Percentiles rank a stretch among this genome's conserved stretches.
Conservation (phyloP, 768 basidiomycete species). For the Asterophora parasitica region DNA sequence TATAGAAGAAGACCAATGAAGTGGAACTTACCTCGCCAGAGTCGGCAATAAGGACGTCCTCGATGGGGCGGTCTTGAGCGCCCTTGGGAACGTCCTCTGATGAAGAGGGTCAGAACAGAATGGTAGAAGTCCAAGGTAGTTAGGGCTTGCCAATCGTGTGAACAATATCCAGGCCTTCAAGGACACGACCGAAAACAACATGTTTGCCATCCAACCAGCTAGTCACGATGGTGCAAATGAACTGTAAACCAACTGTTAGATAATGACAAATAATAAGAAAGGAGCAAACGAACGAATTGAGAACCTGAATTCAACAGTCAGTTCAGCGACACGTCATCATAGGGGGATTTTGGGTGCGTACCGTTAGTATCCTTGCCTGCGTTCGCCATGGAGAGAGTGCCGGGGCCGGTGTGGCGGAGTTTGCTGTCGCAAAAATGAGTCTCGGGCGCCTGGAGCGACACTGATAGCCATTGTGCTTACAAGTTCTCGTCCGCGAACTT, state of each 20-base stretch:
- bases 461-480: slow-evolving; percentile 43
- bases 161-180: slow-evolving; percentile 91
- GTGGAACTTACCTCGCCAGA: slow-evolving; percentile 72
- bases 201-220: slow-evolving; percentile 91
- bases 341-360: slow-evolving; percentile 24
- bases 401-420: slow-evolving; percentile 88
- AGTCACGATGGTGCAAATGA: slow-evolving; percentile 86
- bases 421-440: slow-evolving; percentile 51
- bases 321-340: slow-evolving; percentile 2
- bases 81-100: slow-evolving; percentile 75
- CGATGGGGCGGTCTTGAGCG: slow-evolving; percentile 62
- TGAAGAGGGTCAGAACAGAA: background rate
- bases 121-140: background rate
- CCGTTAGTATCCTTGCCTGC: slow-evolving; percentile 91
- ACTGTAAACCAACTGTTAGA: slow-evolving; percentile 40
- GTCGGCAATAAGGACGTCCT: slow-evolving; percentile 76
- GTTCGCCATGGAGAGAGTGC: slow-evolving; percentile 92
- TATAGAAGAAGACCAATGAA: background rate
- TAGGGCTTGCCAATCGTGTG: slow-evolving; percentile 56
- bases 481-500: slow-evolving; percentile 96
- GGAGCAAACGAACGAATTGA: slow-evolving; percentile 67
- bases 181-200: slow-evolving; percentile 89
- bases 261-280: background rate
- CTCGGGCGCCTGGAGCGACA: background rate
- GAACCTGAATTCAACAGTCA: slow-evolving; percentile 46